These are phyloP conservation scores for Pestalotiopsis fici DNA, from an alignment of 2,329 filamentous ascomycete genomes.

Conservation along the genomic window DNA sequence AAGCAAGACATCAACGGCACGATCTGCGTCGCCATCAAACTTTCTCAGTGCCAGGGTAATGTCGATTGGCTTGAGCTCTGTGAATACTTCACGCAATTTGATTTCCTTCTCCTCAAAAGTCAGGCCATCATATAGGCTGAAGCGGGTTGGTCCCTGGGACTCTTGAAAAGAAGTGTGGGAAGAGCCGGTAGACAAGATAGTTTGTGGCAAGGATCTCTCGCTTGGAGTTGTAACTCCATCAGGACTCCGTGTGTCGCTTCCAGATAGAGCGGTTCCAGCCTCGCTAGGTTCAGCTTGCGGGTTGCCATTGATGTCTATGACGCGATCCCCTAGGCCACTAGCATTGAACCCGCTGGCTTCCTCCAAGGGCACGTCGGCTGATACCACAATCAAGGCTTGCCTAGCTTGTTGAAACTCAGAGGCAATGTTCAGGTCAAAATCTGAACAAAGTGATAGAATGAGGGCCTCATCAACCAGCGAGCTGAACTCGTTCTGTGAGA, in stretches of 20 bases:
- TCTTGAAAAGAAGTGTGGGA: conserved; percentile 23
- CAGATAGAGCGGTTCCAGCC: conserved; percentile 5
- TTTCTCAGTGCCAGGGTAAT: conserved; percentile 69
- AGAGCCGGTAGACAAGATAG: conserved; percentile 21
- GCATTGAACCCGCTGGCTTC: conserved; percentile 79
- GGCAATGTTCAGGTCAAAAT: conserved; percentile 65
- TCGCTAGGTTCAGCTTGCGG: conserved; percentile 11
- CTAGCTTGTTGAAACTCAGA: conserved; percentile 55
- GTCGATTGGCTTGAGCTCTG: conserved; percentile 64
- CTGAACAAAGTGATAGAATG: conserved; percentile 73
- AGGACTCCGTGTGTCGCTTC: conserved; percentile 27
- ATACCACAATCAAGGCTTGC: conserved; percentile 64
- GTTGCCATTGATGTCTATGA: conserved; percentile 19
- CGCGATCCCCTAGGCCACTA: conserved; percentile 62
- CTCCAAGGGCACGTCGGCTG: conserved; percentile 63
- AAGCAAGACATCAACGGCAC: conserved; percentile 77
- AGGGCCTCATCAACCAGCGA: conserved; percentile 76
- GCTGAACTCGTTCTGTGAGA: conserved; percentile 66
- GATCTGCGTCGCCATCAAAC: conserved; percentile 64
- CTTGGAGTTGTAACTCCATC: conserved; percentile 25
- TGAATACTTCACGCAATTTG: conserved; percentile 71
- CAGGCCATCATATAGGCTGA: conserved; percentile 36
- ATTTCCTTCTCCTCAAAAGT: conserved; percentile 63
- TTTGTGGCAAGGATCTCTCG: conserved; percentile 22
- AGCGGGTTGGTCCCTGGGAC: conserved; percentile 22